Percentiles rank a stretch among this genome's conserved stretches.
phyloP scores from a whole-genome alignment of 768 basidiomycete genomes.

The Exsudoporus frostii region DNA sequence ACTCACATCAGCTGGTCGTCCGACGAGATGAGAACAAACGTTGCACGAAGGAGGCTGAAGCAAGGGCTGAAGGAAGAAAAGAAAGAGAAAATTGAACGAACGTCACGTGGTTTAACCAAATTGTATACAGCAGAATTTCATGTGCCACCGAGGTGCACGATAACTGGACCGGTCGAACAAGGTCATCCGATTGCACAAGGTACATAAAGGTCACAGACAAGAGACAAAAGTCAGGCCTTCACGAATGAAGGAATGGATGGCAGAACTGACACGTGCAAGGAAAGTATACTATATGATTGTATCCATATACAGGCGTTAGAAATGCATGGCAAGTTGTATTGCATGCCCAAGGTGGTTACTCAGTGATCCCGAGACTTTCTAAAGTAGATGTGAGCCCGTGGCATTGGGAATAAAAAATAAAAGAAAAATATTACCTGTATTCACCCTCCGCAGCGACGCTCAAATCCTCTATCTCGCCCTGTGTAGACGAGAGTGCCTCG shows the following conservation, averaged over 20 bases:
- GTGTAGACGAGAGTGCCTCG: constrained; percentile 75
- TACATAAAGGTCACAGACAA: constrained; percentile 13
- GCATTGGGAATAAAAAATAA: not conserved
- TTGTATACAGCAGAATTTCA: not conserved
- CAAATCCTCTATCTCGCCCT: constrained; percentile 92
- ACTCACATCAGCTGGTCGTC: constrained; percentile 3
- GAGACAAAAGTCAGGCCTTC: not conserved
- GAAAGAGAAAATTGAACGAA: not conserved
- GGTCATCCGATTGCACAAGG: constrained; percentile 1
- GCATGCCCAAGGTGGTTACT: constrained; percentile 22
- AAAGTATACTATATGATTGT: constrained; percentile 13
- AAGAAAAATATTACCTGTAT: constrained; percentile 60
- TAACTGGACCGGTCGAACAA: constrained; percentile 1
- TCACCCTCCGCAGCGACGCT: constrained; percentile 92
- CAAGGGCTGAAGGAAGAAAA: not conserved
- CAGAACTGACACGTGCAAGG: not conserved
- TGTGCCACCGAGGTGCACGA: too few relatives aligned
- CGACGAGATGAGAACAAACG: not conserved
- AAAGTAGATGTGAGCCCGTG: constrained; percentile 1
- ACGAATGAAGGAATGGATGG: constrained; percentile 1
- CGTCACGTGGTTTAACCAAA: not conserved
- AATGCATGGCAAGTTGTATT: not conserved
- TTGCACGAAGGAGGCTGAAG: not conserved
- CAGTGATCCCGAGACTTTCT: constrained; percentile 91
- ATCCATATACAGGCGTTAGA: constrained; percentile 9